phyloP scores from a whole-genome alignment of 2,329 filamentous ascomycete species.

The Juglanconis sp. region DNA sequence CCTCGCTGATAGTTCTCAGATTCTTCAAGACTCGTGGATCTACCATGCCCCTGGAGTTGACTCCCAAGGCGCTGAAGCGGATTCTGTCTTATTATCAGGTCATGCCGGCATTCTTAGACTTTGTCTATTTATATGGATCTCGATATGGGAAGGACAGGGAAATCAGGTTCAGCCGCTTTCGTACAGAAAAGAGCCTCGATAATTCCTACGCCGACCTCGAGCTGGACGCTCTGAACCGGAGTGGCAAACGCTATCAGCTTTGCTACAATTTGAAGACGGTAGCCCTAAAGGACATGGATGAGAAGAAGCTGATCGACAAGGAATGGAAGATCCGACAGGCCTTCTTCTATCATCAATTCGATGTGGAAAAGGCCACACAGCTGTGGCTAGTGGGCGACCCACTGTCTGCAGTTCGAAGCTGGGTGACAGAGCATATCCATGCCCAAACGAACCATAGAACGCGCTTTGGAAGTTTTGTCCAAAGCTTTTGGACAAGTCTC shows the following conservation, averaged over 20 bases:
- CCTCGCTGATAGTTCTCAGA: background rate
- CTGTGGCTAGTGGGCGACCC: constrained; percentile 36
- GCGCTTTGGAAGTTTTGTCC: constrained; percentile 28
- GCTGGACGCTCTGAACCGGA: constrained; percentile 27
- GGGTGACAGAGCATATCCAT: background rate
- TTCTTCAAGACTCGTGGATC: background rate
- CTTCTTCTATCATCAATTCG: constrained; percentile 3
- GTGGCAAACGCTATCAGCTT: constrained; percentile 31
- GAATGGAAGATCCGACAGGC: constrained; percentile 7
- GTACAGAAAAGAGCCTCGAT: constrained; percentile 27
- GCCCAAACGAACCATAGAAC: constrained; percentile 27
- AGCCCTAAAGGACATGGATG: background rate
- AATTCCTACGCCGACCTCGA: constrained; percentile 12
- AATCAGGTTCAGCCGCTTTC: constrained; percentile 34
- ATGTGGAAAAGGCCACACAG: background rate
- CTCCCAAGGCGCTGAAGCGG: background rate
- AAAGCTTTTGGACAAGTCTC: constrained; percentile 35
- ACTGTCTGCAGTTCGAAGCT: constrained; percentile 15
- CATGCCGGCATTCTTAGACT: constrained; percentile 38
- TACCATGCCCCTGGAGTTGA: background rate
- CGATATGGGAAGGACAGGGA: constrained; percentile 27
- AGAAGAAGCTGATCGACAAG: background rate
- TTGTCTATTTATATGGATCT: constrained; percentile 34
- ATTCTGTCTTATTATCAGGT: constrained; percentile 35
- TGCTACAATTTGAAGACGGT: constrained; percentile 7